Conservation (phyloP, 2,329 filamentous ascomycete species). For the Botrytis deweyae region DNA sequence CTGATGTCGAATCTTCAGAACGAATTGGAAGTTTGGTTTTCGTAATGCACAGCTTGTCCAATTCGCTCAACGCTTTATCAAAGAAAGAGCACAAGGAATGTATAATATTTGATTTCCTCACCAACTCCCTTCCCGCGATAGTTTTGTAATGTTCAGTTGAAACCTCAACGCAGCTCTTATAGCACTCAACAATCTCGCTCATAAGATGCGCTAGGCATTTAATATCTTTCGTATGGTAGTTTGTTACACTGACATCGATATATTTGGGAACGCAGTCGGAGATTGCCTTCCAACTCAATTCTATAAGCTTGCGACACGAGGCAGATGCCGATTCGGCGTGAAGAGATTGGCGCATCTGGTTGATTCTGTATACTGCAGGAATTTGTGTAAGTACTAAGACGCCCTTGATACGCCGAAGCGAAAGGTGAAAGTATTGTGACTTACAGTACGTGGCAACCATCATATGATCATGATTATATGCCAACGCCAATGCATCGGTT, state of each 20-base stretch:
- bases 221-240: background rate
- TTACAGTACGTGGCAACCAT: background rate
- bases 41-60: background rate
- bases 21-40: background rate
- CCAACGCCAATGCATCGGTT: background rate
- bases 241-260: background rate
- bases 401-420: background rate
- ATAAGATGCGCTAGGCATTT: background rate
- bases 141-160: background rate
- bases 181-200: background rate
- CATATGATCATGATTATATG: background rate
- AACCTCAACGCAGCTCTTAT: background rate
- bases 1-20: background rate
- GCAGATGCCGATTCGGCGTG: background rate
- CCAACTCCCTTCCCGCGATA: background rate
- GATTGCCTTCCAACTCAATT: background rate
- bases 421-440: background rate
- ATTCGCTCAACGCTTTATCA: background rate
- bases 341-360: background rate
- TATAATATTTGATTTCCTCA: background rate
- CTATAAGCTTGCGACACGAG: background rate
- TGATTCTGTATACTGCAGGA: background rate
- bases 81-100: constrained; percentile 6
- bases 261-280: background rate
- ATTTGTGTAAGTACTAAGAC: background rate